Conservation (phyloP, 2,329 filamentous ascomycete species). For the Aspergillus texensis region DNA sequence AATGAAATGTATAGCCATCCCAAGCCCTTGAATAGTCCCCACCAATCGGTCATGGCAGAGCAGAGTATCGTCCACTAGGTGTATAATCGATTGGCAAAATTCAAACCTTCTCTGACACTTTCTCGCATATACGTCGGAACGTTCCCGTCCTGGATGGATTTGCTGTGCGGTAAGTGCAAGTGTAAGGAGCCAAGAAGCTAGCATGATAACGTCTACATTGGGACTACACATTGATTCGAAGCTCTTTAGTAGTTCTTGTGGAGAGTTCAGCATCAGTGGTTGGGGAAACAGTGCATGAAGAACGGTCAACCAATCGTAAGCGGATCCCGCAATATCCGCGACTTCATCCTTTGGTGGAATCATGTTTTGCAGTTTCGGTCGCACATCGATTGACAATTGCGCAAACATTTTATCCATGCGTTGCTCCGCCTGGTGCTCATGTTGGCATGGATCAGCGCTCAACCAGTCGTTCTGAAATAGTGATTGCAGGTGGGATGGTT, state of each 20-base stretch:
- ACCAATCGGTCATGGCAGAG: slow-evolving; percentile 21
- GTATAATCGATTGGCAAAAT: slow-evolving; percentile 12
- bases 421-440: slow-evolving; percentile 10
- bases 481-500: slow-evolving; percentile 18
- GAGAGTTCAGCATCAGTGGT: slow-evolving; percentile 13
- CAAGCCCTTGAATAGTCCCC: slow-evolving; percentile 16
- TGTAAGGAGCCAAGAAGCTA: slow-evolving; percentile 20
- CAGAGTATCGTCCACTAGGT: slow-evolving; percentile 16
- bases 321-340: slow-evolving; percentile 9
- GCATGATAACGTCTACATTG: slow-evolving; percentile 14
- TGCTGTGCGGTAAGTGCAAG: slow-evolving; percentile 21
- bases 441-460: slow-evolving; percentile 14
- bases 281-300: slow-evolving; percentile 20
- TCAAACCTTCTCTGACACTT: slow-evolving; percentile 4
- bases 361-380: slow-evolving; percentile 18
- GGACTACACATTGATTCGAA: slow-evolving; percentile 19
- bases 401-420: slow-evolving; percentile 9
- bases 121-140: not conserved
- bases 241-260: slow-evolving; percentile 11
- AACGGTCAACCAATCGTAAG: slow-evolving; percentile 20
- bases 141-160: not conserved
- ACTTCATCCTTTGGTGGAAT: slow-evolving; percentile 18
- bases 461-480: slow-evolving; percentile 25
- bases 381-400: slow-evolving; percentile 9
- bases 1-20: slow-evolving; percentile 35